These are phyloP conservation scores for Polytrichum formosum DNA, from an alignment of 225 moss, liverwort and hornwort genomes.

Conservation along the genomic window DNA sequence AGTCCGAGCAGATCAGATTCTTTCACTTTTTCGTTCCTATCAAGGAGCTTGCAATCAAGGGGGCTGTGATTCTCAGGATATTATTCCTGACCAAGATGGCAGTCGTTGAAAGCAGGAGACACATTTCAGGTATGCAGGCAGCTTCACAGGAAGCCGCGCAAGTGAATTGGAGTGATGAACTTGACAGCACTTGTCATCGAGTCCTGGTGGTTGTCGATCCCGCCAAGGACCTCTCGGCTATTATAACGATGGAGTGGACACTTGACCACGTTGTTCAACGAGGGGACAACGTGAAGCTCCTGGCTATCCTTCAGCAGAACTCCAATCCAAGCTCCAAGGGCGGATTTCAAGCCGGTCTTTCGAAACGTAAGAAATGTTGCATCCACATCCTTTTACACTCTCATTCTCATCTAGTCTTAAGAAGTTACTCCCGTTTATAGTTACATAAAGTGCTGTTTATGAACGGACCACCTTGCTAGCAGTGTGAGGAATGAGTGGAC, in stretches of 20 bases:
- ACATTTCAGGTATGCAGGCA: slow-evolving; percentile 11
- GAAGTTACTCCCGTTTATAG: background rate
- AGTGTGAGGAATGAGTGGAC: background rate
- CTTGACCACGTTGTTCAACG: slow-evolving; percentile 30
- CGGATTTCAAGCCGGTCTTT: slow-evolving; percentile 57
- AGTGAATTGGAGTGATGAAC: slow-evolving; percentile 24
- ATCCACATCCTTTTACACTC: background rate
- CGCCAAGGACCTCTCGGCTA: slow-evolving; percentile 50
- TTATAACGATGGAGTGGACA: slow-evolving; percentile 48
- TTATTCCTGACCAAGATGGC: slow-evolving; percentile 23
- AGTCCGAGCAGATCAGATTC: background rate
- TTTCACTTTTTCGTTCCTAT: background rate
- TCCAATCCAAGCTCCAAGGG: slow-evolving; percentile 46
- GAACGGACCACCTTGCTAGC: background rate
- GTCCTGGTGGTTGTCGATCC: slow-evolving; percentile 67
- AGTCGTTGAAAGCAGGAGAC: slow-evolving; percentile 27
- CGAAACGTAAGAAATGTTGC: slow-evolving; percentile 42
- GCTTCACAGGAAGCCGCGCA: slow-evolving; percentile 14
- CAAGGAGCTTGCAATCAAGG: too few species aligned
- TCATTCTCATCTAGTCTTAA: background rate
- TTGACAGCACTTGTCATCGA: slow-evolving; percentile 10
- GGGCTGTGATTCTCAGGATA: background rate
- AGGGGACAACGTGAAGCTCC: slow-evolving; percentile 56
- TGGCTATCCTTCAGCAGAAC: slow-evolving; percentile 59
- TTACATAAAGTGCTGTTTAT: background rate